phyloP scores from a whole-genome alignment of 2,329 filamentous ascomycete genomes.

The Clarireedia monteithiana region DNA sequence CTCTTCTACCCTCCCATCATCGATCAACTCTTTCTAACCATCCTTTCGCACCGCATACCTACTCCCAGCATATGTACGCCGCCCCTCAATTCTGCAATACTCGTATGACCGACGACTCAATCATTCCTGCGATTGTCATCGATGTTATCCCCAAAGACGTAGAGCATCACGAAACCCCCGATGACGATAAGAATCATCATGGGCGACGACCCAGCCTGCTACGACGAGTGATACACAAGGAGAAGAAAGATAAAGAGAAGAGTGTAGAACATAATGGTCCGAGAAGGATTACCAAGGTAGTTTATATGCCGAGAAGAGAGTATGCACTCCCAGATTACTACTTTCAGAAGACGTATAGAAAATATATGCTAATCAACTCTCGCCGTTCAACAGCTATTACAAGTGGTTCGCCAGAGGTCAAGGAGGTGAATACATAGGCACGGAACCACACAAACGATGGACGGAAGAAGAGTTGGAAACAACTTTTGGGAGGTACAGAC shows the following conservation, averaged over 20 bases:
- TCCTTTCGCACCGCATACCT: constrained; percentile 18
- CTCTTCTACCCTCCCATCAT: constrained; percentile 13
- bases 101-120: constrained; percentile 25
- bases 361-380: not conserved
- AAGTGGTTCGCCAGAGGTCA: constrained; percentile 26
- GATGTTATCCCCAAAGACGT: constrained; percentile 11
- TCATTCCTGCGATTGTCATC: constrained; percentile 26
- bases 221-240: constrained; percentile 3
- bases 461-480: constrained; percentile 26
- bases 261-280: not conserved
- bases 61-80: constrained; percentile 15
- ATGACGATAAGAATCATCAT: not conserved
- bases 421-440: constrained; percentile 24
- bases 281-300: constrained; percentile 20
- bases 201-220: not conserved
- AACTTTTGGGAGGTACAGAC: constrained; percentile 22
- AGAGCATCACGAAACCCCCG: not conserved
- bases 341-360: not conserved
- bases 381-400: constrained; percentile 11
- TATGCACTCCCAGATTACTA: not conserved
- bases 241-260: constrained; percentile 12
- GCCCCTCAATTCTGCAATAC: constrained; percentile 22
- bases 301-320: constrained; percentile 27
- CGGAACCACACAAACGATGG: constrained; percentile 24
- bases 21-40: constrained; percentile 13